Percentiles rank a stretch among this genome's conserved stretches.
Conservation (phyloP, 2,329 filamentous ascomycete genomes). For the Blastomyces gilchristii region DNA sequence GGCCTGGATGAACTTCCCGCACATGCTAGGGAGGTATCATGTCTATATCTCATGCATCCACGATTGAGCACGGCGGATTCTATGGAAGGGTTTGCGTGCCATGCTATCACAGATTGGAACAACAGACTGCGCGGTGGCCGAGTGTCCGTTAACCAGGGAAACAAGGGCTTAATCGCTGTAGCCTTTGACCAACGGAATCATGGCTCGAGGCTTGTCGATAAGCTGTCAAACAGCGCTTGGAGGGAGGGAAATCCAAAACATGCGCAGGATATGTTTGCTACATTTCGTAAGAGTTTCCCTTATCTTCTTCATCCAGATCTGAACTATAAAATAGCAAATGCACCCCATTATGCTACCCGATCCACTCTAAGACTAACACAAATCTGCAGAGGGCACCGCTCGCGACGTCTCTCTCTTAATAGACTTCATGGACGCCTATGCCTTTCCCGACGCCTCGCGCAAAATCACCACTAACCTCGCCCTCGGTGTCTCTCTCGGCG, state of each 20-base stretch:
- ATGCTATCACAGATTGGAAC: slow-evolving; percentile 60
- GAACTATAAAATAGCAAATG: neutral
- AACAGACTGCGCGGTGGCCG: slow-evolving; percentile 27
- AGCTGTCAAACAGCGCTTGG: slow-evolving; percentile 67
- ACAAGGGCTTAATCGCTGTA: slow-evolving; percentile 62
- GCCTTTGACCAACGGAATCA: slow-evolving; percentile 93
- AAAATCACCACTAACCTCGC: slow-evolving; percentile 55
- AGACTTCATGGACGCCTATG: slow-evolving; percentile 64
- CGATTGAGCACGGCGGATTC: slow-evolving; percentile 58
- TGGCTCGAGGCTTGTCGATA: slow-evolving; percentile 59
- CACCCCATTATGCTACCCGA: neutral
- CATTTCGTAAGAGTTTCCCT: slow-evolving; percentile 47
- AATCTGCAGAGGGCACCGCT: slow-evolving; percentile 50
- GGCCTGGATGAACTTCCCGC: slow-evolving; percentile 64
- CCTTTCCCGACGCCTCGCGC: slow-evolving; percentile 47
- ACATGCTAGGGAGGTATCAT: slow-evolving; percentile 50
- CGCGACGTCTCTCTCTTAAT: slow-evolving; percentile 66
- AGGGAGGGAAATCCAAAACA: slow-evolving; percentile 66
- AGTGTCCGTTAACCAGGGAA: slow-evolving; percentile 19
- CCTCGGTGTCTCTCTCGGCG: slow-evolving; percentile 75
- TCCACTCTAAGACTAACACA: slow-evolving; percentile 10
- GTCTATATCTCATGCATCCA: slow-evolving; percentile 86
- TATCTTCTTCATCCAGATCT: neutral
- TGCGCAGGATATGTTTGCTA: slow-evolving; percentile 84
- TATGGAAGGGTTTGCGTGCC: slow-evolving; percentile 67